Evolutionary conservation across 1,284 basidiomycete genomes (phyloP).

Genomic region (Fomitopsis palustris): DNA sequence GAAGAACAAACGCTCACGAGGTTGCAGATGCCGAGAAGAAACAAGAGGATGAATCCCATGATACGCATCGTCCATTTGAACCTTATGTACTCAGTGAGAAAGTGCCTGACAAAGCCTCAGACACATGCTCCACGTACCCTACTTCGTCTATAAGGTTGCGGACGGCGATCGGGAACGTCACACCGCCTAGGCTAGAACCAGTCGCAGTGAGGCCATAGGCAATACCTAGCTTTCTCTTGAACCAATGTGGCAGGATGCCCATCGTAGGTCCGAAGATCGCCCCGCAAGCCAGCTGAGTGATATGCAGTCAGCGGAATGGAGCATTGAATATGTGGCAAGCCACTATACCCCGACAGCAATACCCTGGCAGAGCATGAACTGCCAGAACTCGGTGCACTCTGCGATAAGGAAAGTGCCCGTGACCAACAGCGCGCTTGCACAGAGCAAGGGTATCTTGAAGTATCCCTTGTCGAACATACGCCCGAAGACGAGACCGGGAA

Average conservation of each 20-base stretch:
- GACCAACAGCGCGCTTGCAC: conserved; percentile 33
- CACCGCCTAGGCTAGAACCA: conserved; percentile 43
- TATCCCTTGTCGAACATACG: conserved; percentile 53
- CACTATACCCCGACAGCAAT: conserved; percentile 38
- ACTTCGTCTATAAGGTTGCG: conserved; percentile 36
- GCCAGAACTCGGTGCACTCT: conserved; percentile 50
- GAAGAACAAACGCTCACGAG: conserved; percentile 24
- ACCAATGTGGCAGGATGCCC: conserved; percentile 47
- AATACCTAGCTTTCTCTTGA: conserved; percentile 35
- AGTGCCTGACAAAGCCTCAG: not conserved
- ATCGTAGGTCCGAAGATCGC: conserved; percentile 43
- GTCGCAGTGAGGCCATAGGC: conserved; percentile 41
- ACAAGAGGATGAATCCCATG: conserved; percentile 49
- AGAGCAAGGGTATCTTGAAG: conserved; percentile 37
- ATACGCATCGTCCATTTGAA: conserved; percentile 63
- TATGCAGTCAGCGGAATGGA: not conserved
- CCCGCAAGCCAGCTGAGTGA: conserved; percentile 29
- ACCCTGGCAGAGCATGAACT: conserved; percentile 49
- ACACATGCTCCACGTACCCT: conserved; percentile 23
- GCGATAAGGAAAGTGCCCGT: conserved; percentile 45
- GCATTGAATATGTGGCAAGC: not conserved
- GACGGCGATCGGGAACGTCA: conserved; percentile 38
- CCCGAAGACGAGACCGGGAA: conserved; percentile 46
- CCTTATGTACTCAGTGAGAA: conserved; percentile 24
- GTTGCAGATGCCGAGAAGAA: conserved; percentile 40